Conservation (phyloP, 345 rosid genomes). For the Pugionium cornutum region DNA sequence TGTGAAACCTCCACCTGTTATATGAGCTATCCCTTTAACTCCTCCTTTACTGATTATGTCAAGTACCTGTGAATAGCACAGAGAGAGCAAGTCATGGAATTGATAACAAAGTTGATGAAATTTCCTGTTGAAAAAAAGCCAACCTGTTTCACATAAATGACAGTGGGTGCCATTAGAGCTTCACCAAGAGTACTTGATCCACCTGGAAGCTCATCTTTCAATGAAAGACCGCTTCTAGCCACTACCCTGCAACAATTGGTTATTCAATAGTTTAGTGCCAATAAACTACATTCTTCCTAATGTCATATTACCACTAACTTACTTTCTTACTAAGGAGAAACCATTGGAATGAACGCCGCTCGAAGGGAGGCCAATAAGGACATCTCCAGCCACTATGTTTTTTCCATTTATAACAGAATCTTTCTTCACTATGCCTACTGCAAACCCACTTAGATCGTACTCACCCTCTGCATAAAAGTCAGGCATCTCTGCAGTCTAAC, state of each 20-base stretch:
- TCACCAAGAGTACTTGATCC: slow-evolving; percentile 63
- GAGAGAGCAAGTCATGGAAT: background rate
- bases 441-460: slow-evolving; percentile 93
- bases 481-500: slow-evolving; percentile 97
- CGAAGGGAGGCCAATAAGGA: slow-evolving; percentile 83
- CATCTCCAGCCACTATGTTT: slow-evolving; percentile 74
- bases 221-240: slow-evolving; percentile 61
- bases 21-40: slow-evolving; percentile 86
- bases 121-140: background rate
- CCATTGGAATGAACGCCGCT: slow-evolving; percentile 98
- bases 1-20: slow-evolving; percentile 93
- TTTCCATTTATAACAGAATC: slow-evolving; percentile 79
- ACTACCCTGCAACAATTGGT: slow-evolving; percentile 54
- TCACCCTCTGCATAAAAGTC: slow-evolving; percentile 81
- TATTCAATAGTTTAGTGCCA: background rate
- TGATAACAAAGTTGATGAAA: background rate
- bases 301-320: background rate
- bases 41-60: slow-evolving; percentile 79
- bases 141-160: slow-evolving; percentile 89
- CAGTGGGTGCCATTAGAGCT: slow-evolving; percentile 94
- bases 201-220: slow-evolving; percentile 72
- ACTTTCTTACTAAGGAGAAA: slow-evolving; percentile 90
- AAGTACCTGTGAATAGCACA: slow-evolving; percentile 50
- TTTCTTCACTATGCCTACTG: slow-evolving; percentile 84
- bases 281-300: background rate